Percentiles rank a stretch among this genome's conserved stretches.
phyloP scores from a whole-genome alignment of 2,329 filamentous ascomycete genomes.

The Thelonectria olida region DNA sequence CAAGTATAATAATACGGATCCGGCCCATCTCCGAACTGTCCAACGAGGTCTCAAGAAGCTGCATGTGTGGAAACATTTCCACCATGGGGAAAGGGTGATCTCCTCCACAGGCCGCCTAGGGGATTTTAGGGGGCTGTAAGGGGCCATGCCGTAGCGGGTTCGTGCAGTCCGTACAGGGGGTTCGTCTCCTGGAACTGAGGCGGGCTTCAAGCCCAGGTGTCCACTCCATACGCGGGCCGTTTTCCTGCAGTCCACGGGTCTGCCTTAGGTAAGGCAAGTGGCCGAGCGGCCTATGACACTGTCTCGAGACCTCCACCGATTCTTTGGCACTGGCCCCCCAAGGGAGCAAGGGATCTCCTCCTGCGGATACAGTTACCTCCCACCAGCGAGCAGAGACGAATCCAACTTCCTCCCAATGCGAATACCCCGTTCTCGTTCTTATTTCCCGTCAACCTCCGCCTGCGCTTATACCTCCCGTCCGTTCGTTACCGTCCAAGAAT shows the following conservation, averaged over 20 bases:
- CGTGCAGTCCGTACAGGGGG: background rate
- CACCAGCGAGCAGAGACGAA: slow-evolving; percentile 16
- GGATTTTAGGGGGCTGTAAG: background rate
- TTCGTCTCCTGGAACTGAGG: slow-evolving; percentile 8
- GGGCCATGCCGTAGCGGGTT: background rate
- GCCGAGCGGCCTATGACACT: slow-evolving; percentile 15
- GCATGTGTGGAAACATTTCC: background rate
- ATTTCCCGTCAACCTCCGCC: slow-evolving; percentile 2
- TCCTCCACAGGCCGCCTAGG: background rate
- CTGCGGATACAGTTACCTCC: slow-evolving; percentile 16
- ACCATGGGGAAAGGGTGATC: slow-evolving; percentile 8
- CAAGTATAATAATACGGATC: slow-evolving; percentile 23
- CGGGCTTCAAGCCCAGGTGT: too few relatives aligned
- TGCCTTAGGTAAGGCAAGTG: slow-evolving; percentile 18
- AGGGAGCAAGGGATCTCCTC: slow-evolving; percentile 12
- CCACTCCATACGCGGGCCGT: background rate
- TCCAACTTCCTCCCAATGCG: slow-evolving; percentile 17
- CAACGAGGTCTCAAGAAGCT: slow-evolving; percentile 5
- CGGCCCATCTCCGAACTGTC: slow-evolving; percentile 20
- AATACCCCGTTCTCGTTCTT: background rate
- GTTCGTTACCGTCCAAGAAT: slow-evolving; percentile 16
- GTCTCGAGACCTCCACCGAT: slow-evolving; percentile 11
- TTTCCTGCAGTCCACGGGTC: background rate
- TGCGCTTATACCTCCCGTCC: slow-evolving; percentile 10
- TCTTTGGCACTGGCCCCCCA: background rate